Evolutionary conservation across 768 basidiomycete species (phyloP).

Genomic region (Boletus vinaceobasis): DNA sequence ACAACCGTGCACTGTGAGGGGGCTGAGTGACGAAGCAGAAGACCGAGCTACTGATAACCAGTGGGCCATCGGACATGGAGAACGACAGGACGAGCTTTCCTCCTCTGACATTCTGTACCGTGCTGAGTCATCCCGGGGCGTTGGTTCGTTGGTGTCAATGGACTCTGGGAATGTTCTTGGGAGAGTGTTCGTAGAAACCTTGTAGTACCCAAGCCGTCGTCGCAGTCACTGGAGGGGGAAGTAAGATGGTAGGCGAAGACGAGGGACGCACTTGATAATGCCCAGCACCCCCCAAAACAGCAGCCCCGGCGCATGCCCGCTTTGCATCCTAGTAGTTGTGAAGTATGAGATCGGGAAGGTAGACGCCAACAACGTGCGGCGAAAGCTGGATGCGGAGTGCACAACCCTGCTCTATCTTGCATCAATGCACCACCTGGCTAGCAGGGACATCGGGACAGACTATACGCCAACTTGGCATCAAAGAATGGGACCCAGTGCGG

Average conservation of each 20-base stretch:
- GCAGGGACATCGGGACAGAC: slow-evolving; percentile 31
- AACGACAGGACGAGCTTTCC: slow-evolving; percentile 39
- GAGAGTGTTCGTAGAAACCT: slow-evolving; percentile 57
- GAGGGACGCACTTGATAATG: slow-evolving; percentile 46
- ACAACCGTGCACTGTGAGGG: slow-evolving; percentile 53
- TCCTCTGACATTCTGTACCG: slow-evolving; percentile 50
- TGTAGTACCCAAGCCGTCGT: slow-evolving; percentile 43
- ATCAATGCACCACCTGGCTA: neutral
- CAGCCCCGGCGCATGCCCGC: slow-evolving; percentile 49
- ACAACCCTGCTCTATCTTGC: slow-evolving; percentile 46
- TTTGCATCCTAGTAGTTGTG: slow-evolving; percentile 43
- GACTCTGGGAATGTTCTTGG: slow-evolving; percentile 61
- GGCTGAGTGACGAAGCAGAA: slow-evolving; percentile 1
- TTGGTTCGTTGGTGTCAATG: slow-evolving; percentile 49
- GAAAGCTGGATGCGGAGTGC: slow-evolving; percentile 56
- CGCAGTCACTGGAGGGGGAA: neutral
- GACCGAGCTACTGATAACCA: slow-evolving; percentile 40
- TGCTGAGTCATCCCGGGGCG: slow-evolving; percentile 52
- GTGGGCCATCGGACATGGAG: slow-evolving; percentile 41
- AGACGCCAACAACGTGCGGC: slow-evolving; percentile 45
- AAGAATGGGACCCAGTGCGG: slow-evolving; percentile 53
- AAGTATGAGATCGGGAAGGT: slow-evolving; percentile 46
- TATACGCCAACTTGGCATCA: slow-evolving; percentile 42
- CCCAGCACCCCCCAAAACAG: slow-evolving; percentile 54
- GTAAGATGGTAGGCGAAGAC: slow-evolving; percentile 1